A percentile compares a stretch with the other conserved stretches of the same genome.
These are phyloP conservation scores for Paramarasmius palmivorus DNA, from an alignment of 1,284 basidiomycete genomes.

Conservation along the genomic window DNA sequence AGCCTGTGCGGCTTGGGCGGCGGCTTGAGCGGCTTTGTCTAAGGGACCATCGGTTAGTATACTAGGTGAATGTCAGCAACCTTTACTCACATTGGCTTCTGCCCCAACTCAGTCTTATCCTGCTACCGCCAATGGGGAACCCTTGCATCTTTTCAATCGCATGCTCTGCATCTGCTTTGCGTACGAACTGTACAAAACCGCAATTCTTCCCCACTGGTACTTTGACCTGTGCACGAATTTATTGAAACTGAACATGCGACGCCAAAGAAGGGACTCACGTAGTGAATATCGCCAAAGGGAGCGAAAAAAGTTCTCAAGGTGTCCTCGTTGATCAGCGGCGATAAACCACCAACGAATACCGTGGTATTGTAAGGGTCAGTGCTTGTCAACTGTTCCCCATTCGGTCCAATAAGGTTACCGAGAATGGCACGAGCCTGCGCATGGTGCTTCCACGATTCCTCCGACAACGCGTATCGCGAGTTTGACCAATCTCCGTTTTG, in stretches of 20 bases:
- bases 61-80: neutral
- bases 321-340: constrained; percentile 84
- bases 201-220: constrained; percentile 95
- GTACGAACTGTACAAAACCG: constrained; percentile 93
- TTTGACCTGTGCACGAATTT: constrained; percentile 66
- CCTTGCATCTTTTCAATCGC: constrained; percentile 97
- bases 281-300: constrained; percentile 90
- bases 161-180: constrained; percentile 87
- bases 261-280: constrained; percentile 50
- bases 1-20: constrained; percentile 78
- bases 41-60: constrained; percentile 7
- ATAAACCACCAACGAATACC: constrained; percentile 88
- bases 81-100: constrained; percentile 77
- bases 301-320: constrained; percentile 86
- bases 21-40: constrained; percentile 88
- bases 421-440: constrained; percentile 77
- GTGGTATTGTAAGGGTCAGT: constrained; percentile 92
- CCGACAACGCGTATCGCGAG: constrained; percentile 58
- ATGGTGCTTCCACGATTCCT: constrained; percentile 82
- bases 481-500: neutral
- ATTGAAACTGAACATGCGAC: constrained; percentile 3
- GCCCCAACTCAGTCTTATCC: constrained; percentile 92
- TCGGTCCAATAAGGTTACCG: constrained; percentile 78
- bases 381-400: constrained; percentile 80
- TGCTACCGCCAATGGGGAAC: constrained; percentile 88